phyloP scores from a whole-genome alignment of 2,329 filamentous ascomycete species.

The Ascomycota sp. region DNA sequence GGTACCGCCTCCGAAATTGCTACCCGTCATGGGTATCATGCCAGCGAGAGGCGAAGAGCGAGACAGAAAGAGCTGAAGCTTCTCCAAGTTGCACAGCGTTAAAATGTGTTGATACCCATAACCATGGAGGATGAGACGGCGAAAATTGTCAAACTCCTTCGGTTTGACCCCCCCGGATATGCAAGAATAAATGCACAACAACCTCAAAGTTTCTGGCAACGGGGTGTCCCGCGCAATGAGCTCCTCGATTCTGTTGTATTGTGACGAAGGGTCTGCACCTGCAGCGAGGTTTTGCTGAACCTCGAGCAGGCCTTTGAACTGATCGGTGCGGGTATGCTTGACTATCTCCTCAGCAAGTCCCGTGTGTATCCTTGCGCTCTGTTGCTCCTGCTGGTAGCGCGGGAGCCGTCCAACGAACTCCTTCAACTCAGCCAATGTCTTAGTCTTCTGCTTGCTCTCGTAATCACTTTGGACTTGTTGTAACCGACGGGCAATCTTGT shows the following conservation, averaged over 20 bases:
- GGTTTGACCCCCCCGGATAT: slow-evolving; percentile 74
- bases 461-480: slow-evolving; percentile 71
- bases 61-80: slow-evolving; percentile 66
- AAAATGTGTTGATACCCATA: slow-evolving; percentile 92
- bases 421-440: slow-evolving; percentile 75
- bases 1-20: slow-evolving; percentile 31
- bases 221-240: slow-evolving; percentile 78
- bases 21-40: slow-evolving; percentile 55
- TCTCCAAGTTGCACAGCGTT: slow-evolving; percentile 74
- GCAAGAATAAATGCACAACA: slow-evolving; percentile 81
- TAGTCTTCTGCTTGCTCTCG: slow-evolving; percentile 72
- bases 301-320: slow-evolving; percentile 74
- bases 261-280: slow-evolving; percentile 68
- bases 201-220: slow-evolving; percentile 58
- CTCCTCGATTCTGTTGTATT: slow-evolving; percentile 83
- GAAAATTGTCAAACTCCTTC: slow-evolving; percentile 77
- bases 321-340: slow-evolving; percentile 74
- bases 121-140: slow-evolving; percentile 68
- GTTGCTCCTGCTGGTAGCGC: slow-evolving; percentile 79
- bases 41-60: slow-evolving; percentile 58
- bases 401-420: slow-evolving; percentile 92
- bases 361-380: slow-evolving; percentile 81
- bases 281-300: slow-evolving; percentile 91
- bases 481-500: slow-evolving; percentile 74
- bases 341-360: slow-evolving; percentile 88